Percentiles rank a stretch among this genome's conserved stretches.
These are phyloP conservation scores for Phalaenopsis hybrid DNA, from an alignment of 116 monocot species.

Conservation along the genomic window DNA sequence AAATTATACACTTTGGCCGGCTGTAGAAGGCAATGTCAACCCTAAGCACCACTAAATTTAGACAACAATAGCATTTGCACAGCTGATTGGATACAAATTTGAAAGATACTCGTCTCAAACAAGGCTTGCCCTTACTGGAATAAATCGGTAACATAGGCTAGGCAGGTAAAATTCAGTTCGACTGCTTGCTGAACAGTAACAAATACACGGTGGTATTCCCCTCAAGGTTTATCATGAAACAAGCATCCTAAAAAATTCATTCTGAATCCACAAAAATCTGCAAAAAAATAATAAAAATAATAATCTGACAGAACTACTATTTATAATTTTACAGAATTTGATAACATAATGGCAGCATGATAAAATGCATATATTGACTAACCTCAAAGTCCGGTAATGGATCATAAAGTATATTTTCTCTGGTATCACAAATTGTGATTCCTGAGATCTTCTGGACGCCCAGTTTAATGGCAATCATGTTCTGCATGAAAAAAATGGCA, in stretches of 20 bases:
- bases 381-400: constrained; percentile 84
- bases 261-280: constrained; percentile 60
- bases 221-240: neutral
- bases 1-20: no score
- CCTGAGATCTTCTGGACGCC: constrained; percentile 84
- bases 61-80: no score
- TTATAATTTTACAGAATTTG: neutral
- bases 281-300: constrained; percentile 8
- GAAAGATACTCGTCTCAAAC: no score
- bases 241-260: constrained; percentile 10
- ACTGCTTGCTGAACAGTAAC: neutral
- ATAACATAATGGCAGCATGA: neutral
- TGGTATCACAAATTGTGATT: constrained; percentile 51
- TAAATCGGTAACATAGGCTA: neutral
- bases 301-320: neutral
- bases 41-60: no score
- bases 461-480: constrained; percentile 59
- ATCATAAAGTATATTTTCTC: constrained; percentile 47
- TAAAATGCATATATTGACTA: neutral
- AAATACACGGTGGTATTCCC: neutral
- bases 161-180: neutral
- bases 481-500: constrained; percentile 27
- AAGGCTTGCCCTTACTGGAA: no score
- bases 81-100: no score
- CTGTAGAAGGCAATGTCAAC: no score